Evolutionary conservation across 2,329 filamentous ascomycete genomes (phyloP).

Genomic region (Dactylellina cionopaga): DNA sequence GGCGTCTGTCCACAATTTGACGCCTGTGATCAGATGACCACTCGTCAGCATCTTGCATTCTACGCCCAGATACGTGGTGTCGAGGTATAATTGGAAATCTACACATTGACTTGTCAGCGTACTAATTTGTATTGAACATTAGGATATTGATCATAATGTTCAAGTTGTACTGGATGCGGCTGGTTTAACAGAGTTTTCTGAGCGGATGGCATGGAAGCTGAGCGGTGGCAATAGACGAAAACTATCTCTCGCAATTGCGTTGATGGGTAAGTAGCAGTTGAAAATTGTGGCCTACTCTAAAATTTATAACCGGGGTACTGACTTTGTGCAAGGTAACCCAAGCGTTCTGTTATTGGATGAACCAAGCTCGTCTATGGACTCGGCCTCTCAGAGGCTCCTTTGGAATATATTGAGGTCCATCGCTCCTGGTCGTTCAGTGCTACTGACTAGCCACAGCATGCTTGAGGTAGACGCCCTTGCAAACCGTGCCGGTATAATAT

Average conservation of each 20-base stretch:
- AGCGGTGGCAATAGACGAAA: constrained; percentile 96
- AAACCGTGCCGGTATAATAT: constrained; percentile 84
- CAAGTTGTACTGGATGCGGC: constrained; percentile 81
- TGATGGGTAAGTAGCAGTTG: constrained; percentile 82
- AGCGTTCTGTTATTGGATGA: constrained; percentile 87
- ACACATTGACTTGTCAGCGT: background rate
- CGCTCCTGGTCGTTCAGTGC: constrained; percentile 78
- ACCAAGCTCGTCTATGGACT: constrained; percentile 87
- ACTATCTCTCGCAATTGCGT: constrained; percentile 83
- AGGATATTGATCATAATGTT: constrained; percentile 79
- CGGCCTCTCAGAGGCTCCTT: constrained; percentile 89
- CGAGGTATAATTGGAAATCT: constrained; percentile 56
- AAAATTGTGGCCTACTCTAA: no score
- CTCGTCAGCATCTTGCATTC: constrained; percentile 84
- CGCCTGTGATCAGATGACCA: constrained; percentile 90
- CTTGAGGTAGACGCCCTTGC: constrained; percentile 93
- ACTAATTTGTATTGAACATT: background rate
- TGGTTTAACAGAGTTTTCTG: constrained; percentile 75
- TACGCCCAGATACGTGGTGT: constrained; percentile 88
- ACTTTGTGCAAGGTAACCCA: constrained; percentile 47
- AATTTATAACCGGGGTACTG: no score
- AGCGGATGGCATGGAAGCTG: constrained; percentile 79
- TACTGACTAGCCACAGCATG: constrained; percentile 94
- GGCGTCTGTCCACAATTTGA: constrained; percentile 93
- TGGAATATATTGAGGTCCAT: constrained; percentile 84